Evolutionary conservation across 108 stramenopile genomes (phyloP).

Genomic region (Discostella pseudostelligera): DNA sequence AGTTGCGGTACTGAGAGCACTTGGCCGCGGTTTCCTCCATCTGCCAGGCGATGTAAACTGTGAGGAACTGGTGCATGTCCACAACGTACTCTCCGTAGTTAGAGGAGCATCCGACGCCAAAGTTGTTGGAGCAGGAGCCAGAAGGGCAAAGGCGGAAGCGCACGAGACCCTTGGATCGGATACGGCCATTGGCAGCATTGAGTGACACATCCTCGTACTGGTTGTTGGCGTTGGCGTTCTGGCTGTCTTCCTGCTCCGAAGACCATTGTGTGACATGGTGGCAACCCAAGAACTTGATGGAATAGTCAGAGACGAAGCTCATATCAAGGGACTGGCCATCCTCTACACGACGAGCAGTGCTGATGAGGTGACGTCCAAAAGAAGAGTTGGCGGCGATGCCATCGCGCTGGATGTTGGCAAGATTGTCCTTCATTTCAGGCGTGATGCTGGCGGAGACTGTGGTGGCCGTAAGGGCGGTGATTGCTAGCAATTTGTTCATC

Average conservation of each 20-base stretch:
- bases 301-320: constrained; percentile 58
- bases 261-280: constrained; percentile 79
- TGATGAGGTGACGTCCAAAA: constrained; percentile 56
- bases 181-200: constrained; percentile 44
- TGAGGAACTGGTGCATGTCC: constrained; percentile 76
- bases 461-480: constrained; percentile 1
- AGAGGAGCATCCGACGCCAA: constrained; percentile 57
- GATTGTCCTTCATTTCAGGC: constrained; percentile 35
- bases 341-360: constrained; percentile 54
- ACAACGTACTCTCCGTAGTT: constrained; percentile 84
- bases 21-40: constrained; percentile 47
- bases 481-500: neutral
- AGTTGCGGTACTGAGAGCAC: constrained; percentile 42
- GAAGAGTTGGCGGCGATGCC: constrained; percentile 52
- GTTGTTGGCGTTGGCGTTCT: constrained; percentile 49
- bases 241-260: constrained; percentile 15
- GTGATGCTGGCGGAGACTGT: constrained; percentile 31
- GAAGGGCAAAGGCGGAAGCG: constrained; percentile 86
- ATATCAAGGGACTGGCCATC: constrained; percentile 26
- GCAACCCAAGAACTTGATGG: constrained; percentile 85
- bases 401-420: constrained; percentile 37
- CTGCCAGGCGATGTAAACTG: constrained; percentile 47
- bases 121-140: constrained; percentile 48
- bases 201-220: constrained; percentile 52
- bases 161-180: constrained; percentile 74